Percentiles rank a stretch among this genome's conserved stretches.
These are phyloP conservation scores for Hymenoscyphus salicellus DNA, from an alignment of 2,329 filamentous ascomycete species.

Conservation along the genomic window DNA sequence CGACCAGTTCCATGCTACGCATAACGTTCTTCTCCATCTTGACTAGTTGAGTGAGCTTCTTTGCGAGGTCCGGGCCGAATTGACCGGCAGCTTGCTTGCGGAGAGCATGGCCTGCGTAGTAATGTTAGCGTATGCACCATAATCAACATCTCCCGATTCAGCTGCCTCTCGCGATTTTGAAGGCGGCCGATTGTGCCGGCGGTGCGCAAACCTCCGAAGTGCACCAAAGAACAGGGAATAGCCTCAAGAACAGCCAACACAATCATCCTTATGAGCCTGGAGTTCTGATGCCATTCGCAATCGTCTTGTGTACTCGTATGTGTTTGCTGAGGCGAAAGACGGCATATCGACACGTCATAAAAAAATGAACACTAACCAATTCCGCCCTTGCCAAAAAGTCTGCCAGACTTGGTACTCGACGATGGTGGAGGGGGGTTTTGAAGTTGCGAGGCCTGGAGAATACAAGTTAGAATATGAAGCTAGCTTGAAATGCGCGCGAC, in stretches of 20 bases:
- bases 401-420: conserved; percentile 85
- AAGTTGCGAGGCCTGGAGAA: conserved; percentile 50
- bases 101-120: conserved; percentile 60
- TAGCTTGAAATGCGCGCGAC: background rate
- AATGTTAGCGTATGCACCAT: conserved; percentile 50
- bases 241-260: background rate
- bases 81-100: conserved; percentile 73
- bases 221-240: background rate
- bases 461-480: conserved; percentile 5
- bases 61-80: conserved; percentile 79
- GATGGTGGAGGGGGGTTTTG: conserved; percentile 91
- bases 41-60: conserved; percentile 95
- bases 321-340: background rate
- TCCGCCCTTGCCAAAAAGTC: conserved; percentile 82
- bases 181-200: background rate
- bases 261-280: background rate
- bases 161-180: background rate
- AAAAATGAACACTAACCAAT: conserved; percentile 59
- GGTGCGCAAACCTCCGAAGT: background rate
- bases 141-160: background rate
- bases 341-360: conserved; percentile 41
- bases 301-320: background rate
- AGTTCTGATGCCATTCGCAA: background rate
- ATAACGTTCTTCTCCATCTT: conserved; percentile 99
- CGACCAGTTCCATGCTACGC: conserved; percentile 94